Base-by-base conservation (phyloP, 192 early-diverging fungal species). In the Cladochytrium replicatum region DNA sequence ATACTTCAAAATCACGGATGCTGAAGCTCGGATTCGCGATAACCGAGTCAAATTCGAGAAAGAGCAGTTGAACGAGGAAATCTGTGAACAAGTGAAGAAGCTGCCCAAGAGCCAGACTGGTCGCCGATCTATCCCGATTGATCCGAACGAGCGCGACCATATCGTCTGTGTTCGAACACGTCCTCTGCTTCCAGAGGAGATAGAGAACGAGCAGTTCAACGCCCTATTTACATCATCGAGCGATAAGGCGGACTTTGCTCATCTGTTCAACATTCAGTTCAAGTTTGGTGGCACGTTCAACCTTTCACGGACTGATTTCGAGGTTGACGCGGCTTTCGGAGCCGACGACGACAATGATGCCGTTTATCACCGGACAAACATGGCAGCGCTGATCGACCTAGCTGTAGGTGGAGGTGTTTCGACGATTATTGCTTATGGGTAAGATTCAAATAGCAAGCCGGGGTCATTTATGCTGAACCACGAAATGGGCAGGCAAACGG, bases 161-260 rank as follows among this genome's bases (percentile, higher is more conserved):
- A n/a, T n/a, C n/a, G n/a, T n/a, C n/a, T n/a, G n/a, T n/a, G n/a
- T 62, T 28, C 60, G 67, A 4, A 43, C 50, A 2, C 51, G 67
- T 4, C 67, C 67, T 4, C 34, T 68, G 3, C 54, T 68, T 8
- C 32, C 45, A 5, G 27, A 51, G 28, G 66, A 68, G 46, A 9
- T 40, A 7, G 43, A 25, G 2, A 11, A 34, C 17, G 57, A 52
- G n/a, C 15, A 40, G 19, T 61, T 44, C 43, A 13, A 42, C 7
- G 51, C 55, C 7, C 50, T 61, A 1, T 25, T 19, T n/a, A n/a
- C n/a, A n/a, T n/a, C n/a, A n/a, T 38, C 47, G 13, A 29, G 13
- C 24, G 29, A 41, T 7, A 23, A 32, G 17, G 44, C 17, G 6
- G 34, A 31, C 40, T 49, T 24, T 32, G 32, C 66, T 3, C 52